Percentiles rank a stretch among this genome's conserved stretches.
phyloP scores from a whole-genome alignment of 2,329 filamentous ascomycete species.

The Lachnellula hyalina region DNA sequence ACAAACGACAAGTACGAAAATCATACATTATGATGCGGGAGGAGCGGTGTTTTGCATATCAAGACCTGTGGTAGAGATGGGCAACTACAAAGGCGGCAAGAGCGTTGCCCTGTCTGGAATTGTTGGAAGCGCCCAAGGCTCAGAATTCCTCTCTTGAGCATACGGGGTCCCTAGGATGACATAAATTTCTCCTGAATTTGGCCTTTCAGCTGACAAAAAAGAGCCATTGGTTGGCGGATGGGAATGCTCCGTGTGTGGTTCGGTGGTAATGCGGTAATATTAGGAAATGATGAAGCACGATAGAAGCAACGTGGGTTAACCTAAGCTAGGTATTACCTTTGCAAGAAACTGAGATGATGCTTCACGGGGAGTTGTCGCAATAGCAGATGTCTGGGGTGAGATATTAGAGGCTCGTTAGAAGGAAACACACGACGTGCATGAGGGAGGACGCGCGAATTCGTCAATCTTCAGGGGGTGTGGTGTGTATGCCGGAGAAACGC shows the following conservation, averaged over 20 bases:
- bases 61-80: neutral
- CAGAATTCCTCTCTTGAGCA: neutral
- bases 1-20: neutral
- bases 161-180: no score
- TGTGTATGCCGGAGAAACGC: neutral
- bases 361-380: neutral
- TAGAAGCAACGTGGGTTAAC: neutral
- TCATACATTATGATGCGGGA: neutral
- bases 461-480: neutral
- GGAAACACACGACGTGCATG: conserved; percentile 10
- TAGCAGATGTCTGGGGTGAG: neutral
- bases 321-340: neutral
- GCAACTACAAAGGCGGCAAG: neutral
- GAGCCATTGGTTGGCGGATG: conserved; percentile 10
- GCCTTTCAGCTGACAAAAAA: neutral
- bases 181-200: neutral
- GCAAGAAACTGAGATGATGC: neutral
- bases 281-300: neutral
- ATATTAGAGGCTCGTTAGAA: conserved; percentile 5
- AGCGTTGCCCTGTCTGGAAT: neutral
- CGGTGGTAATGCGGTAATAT: neutral
- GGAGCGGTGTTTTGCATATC: neutral
- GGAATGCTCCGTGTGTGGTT: conserved; percentile 1
- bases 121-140: neutral
- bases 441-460: neutral